Evolutionary conservation across 768 basidiomycete genomes (phyloP).

Genomic region (Leccinum variicolor): DNA sequence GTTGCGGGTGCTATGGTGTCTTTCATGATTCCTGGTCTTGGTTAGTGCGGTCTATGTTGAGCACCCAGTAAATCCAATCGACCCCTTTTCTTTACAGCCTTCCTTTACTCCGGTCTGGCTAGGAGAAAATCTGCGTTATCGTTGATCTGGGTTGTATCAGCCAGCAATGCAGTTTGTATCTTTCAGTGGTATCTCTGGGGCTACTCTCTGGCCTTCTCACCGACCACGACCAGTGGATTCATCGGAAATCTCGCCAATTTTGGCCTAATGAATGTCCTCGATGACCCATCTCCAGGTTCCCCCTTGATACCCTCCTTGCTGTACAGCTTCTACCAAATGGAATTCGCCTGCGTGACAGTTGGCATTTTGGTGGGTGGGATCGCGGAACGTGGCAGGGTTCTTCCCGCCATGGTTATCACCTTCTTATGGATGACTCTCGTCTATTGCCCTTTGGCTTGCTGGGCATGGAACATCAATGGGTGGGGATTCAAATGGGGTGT

Average conservation of each 20-base stretch:
- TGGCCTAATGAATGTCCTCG: slow-evolving; percentile 70
- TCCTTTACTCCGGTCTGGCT: slow-evolving; percentile 70
- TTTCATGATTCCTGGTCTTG: slow-evolving; percentile 76
- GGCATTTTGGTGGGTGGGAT: slow-evolving; percentile 75
- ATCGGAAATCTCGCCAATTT: slow-evolving; percentile 82
- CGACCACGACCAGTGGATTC: slow-evolving; percentile 67
- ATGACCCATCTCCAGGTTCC: slow-evolving; percentile 71
- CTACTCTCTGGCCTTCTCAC: slow-evolving; percentile 83
- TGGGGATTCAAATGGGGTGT: slow-evolving; percentile 87
- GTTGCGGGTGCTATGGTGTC: slow-evolving; percentile 68
- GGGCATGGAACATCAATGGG: slow-evolving; percentile 78
- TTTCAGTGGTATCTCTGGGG: slow-evolving; percentile 85
- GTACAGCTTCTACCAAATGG: slow-evolving; percentile 86
- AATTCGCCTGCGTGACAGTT: slow-evolving; percentile 80
- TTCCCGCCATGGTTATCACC: slow-evolving; percentile 76
- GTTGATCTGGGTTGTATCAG: slow-evolving; percentile 72
- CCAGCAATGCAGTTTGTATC: slow-evolving; percentile 70
- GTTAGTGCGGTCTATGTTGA: slow-evolving; percentile 31
- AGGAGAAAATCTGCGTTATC: slow-evolving; percentile 68
- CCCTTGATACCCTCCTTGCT: slow-evolving; percentile 78
- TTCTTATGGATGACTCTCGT: slow-evolving; percentile 87
- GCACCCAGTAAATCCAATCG: not conserved
- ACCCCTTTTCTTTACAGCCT: slow-evolving; percentile 39
- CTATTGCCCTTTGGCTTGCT: slow-evolving; percentile 86
- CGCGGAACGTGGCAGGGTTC: slow-evolving; percentile 82